phyloP scores from a whole-genome alignment of 179 eudicot genomes.

The Vitellaria paradoxa region DNA sequence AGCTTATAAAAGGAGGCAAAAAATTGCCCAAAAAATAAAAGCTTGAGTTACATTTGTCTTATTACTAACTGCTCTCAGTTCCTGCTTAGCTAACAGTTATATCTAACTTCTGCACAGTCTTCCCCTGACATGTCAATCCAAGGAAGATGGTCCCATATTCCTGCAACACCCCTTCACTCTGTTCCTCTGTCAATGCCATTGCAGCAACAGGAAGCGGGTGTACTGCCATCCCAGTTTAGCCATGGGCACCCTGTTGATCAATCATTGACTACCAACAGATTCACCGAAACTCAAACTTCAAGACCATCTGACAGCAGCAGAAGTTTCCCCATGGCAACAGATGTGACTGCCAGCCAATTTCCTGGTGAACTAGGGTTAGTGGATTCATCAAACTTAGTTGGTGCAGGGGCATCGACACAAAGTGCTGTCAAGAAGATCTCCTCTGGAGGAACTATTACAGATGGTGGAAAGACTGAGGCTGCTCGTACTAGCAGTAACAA shows the following conservation, averaged over 20 bases:
- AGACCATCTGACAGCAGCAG: conserved; percentile 34
- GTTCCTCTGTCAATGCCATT: conserved; percentile 51
- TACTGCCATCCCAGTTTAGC: conserved; percentile 47
- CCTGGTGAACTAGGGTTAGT: conserved; percentile 45
- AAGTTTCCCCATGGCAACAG: conserved; percentile 34
- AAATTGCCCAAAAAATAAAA: neutral
- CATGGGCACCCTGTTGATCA: conserved; percentile 45
- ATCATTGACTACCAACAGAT: conserved; percentile 44
- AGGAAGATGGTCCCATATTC: conserved; percentile 75
- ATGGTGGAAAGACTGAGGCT: conserved; percentile 29
- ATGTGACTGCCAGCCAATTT: conserved; percentile 34
- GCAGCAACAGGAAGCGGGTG: conserved; percentile 57
- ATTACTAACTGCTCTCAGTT: too few species aligned
- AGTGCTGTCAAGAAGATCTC: conserved; percentile 28
- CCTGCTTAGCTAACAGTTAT: conserved; percentile 12
- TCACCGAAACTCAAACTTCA: conserved; percentile 45
- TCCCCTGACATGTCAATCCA: conserved; percentile 68
- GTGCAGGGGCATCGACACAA: conserved; percentile 28
- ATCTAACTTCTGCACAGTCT: conserved; percentile 41
- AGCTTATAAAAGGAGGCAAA: neutral
- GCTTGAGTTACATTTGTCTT: too few species aligned
- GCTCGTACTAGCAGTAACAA: conserved; percentile 29
- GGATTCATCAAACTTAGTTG: conserved; percentile 31
- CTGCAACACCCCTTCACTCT: conserved; percentile 51
- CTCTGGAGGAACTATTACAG: conserved; percentile 29